Percentiles rank a stretch among this genome's conserved stretches.
Conservation (phyloP, 73 alveolate genomes). For the Paramecium caudatum region DNA sequence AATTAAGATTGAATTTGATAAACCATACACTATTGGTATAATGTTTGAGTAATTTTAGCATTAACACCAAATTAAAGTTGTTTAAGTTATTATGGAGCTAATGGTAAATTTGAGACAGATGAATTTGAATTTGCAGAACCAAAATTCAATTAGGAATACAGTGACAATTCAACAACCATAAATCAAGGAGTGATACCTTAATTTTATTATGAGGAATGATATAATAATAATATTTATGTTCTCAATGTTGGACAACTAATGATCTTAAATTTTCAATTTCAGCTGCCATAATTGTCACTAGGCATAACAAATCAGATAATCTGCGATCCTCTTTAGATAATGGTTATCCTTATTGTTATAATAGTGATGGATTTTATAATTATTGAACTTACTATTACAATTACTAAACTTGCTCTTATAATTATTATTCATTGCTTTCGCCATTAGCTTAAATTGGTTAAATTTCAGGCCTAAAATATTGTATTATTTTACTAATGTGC, state of each 20-base stretch:
- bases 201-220: conserved; percentile 58
- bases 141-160: neutral
- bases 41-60: neutral
- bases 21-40: conserved; percentile 24
- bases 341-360: neutral
- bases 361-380: neutral
- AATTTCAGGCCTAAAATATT: neutral
- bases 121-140: conserved; percentile 53
- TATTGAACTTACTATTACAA: conserved; percentile 4
- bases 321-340: conserved; percentile 2
- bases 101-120: conserved; percentile 62
- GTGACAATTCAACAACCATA: conserved; percentile 45
- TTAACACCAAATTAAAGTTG: conserved; percentile 51
- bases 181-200: conserved; percentile 56
- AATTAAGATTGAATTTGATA: conserved; percentile 38
- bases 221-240: neutral
- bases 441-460: neutral
- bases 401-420: neutral
- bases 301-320: conserved; percentile 45
- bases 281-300: conserved; percentile 61
- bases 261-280: conserved; percentile 31
- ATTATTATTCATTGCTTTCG: neutral
- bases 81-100: conserved; percentile 66
- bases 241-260: neutral
- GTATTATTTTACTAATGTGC: neutral